A percentile compares a stretch with the other conserved stretches of the same genome.
phyloP scores from a whole-genome alignment of 306 rosid genomes.

The Prinsepia uniflora region DNA sequence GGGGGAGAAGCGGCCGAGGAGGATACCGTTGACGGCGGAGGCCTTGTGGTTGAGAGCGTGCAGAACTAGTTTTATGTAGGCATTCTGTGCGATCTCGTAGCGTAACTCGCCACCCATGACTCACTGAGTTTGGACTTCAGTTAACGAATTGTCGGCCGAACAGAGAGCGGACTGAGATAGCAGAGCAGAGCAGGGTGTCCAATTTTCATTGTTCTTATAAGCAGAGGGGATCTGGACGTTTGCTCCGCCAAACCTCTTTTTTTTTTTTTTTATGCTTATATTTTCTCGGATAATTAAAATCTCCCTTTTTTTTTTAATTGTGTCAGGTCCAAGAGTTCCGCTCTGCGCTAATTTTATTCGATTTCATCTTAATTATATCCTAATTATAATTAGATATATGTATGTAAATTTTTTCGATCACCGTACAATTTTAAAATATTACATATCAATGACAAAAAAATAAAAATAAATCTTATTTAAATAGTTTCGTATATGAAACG shows the following conservation, averaged over 20 bases:
- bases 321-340: no score
- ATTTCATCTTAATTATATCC: no score
- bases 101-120: constrained; percentile 66
- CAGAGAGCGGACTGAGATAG: neutral
- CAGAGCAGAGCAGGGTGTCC: neutral
- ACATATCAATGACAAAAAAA: no score
- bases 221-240: neutral
- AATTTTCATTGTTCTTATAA: neutral
- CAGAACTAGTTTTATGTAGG: constrained; percentile 76
- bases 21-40: constrained; percentile 82
- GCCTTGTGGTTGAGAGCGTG: constrained; percentile 81
- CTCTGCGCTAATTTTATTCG: no score
- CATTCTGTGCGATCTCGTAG: constrained; percentile 76
- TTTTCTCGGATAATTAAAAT: no score
- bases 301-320: no score
- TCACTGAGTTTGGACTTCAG: constrained; percentile 14
- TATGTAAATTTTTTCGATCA: no score
- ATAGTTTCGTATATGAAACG: no score
- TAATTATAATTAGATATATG: no score
- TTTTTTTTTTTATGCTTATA: no score
- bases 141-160: neutral
- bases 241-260: neutral
- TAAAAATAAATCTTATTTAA: no score
- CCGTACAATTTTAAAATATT: no score
- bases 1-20: constrained; percentile 77